Evolutionary conservation across 495 filamentous ascomycete genomes (phyloP).

Genomic region (Sordaria brevicollis): DNA sequence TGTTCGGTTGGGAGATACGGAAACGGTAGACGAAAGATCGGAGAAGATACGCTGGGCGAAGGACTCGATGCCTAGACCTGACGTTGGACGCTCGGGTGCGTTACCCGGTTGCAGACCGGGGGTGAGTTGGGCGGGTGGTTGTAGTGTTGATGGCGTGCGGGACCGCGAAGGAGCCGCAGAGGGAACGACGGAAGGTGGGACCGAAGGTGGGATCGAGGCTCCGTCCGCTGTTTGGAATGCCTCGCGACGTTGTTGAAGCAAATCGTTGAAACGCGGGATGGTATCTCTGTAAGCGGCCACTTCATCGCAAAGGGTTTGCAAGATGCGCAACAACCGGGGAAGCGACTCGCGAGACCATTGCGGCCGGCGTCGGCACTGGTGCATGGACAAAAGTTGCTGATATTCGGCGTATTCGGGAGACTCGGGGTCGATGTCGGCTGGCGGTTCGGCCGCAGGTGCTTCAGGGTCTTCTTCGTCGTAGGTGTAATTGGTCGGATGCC

Average conservation of each 20-base stretch:
- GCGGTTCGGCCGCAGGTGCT: slow-evolving; percentile 5
- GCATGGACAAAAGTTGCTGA: slow-evolving; percentile 33
- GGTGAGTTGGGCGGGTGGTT: neutral
- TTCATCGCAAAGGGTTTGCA: slow-evolving; percentile 52
- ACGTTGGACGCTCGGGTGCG: slow-evolving; percentile 31
- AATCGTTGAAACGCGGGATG: slow-evolving; percentile 65
- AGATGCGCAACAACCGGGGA: slow-evolving; percentile 39
- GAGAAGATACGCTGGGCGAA: slow-evolving; percentile 47
- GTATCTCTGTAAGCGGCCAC: slow-evolving; percentile 55
- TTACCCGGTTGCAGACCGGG: slow-evolving; percentile 8
- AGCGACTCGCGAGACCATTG: slow-evolving; percentile 33
- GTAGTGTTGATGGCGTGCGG: neutral
- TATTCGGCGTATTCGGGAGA: slow-evolving; percentile 31
- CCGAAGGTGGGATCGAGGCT: neutral
- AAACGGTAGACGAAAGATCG: slow-evolving; percentile 23
- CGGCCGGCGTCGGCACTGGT: slow-evolving; percentile 40
- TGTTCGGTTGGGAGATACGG: neutral
- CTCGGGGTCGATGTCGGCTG: slow-evolving; percentile 17
- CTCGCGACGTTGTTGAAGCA: slow-evolving; percentile 61
- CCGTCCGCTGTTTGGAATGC: slow-evolving; percentile 50
- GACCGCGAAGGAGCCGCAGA: neutral
- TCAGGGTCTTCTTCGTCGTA: slow-evolving; percentile 33
- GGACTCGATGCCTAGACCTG: slow-evolving; percentile 30
- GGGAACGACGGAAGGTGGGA: neutral
- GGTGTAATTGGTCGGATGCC: slow-evolving; percentile 53